These are phyloP conservation scores for Fomitopsis pinicola DNA, from an alignment of 1,284 basidiomycete species.

Conservation along the genomic window DNA sequence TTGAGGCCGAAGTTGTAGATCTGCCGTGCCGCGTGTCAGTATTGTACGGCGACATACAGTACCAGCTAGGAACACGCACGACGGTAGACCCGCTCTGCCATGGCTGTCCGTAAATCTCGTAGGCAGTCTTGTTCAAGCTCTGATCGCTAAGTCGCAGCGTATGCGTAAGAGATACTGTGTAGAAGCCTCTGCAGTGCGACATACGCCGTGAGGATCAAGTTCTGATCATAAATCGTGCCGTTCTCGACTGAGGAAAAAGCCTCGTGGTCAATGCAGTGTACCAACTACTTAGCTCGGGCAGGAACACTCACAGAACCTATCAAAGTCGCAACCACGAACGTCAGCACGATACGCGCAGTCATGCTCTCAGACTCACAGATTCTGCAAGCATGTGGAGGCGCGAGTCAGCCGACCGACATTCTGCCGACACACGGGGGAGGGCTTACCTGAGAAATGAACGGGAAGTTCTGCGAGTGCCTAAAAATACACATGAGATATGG, in stretches of 20 bases:
- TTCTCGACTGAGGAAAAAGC: conserved; percentile 16
- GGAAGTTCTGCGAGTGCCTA: conserved; percentile 10
- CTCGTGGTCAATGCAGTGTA: too few relatives aligned
- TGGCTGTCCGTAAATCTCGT: conserved; percentile 7
- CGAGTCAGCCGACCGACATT: not conserved
- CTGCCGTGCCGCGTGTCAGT: not conserved
- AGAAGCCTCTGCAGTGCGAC: not conserved
- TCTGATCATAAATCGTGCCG: conserved; percentile 35
- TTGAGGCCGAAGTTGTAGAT: conserved; percentile 21
- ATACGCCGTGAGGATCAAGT: conserved; percentile 6
- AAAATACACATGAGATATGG: not conserved
- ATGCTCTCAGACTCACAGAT: not conserved
- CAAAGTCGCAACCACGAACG: not conserved
- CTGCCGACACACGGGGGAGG: not conserved
- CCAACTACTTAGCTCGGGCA: too few relatives aligned
- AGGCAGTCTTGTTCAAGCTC: conserved; percentile 9
- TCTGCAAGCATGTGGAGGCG: not conserved
- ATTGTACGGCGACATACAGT: too few relatives aligned
- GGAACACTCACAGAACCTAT: conserved; percentile 4
- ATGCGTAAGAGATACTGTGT: not conserved
- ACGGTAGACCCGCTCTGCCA: conserved; percentile 9
- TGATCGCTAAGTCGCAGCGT: not conserved
- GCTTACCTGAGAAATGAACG: conserved; percentile 8
- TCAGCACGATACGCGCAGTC: not conserved
- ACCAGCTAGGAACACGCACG: not conserved